Base-by-base conservation (phyloP, 352 stramenopile genomes). In the Globisporangium okanoganense region DNA sequence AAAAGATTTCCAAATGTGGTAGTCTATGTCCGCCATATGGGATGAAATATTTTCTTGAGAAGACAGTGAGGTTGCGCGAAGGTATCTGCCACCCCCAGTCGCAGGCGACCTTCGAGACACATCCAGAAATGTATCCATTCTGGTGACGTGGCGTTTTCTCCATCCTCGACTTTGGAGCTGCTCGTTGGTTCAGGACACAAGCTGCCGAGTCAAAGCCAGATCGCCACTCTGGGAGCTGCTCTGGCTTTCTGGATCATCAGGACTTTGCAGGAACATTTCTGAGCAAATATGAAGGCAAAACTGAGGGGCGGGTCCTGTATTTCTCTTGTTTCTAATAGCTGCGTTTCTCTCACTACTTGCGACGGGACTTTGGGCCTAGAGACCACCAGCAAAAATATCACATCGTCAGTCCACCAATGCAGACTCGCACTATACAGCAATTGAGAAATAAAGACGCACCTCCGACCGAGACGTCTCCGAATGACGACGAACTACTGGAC, bases 361-460 rank as follows among this genome's bases (percentile, higher is more conserved):
- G 66, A 2, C 66, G 59, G 7, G 64, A 72, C 44, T 70, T 72
- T 44, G 64, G 58, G 20, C 66, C 66, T 74, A 14, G 7, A 16
- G 5, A 38, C 4, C 2, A 53, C 24, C 27, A 24, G 51, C n/a
- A 58, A 22, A 6, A 12, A 3, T 20, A 14, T 1, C 35, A 58
- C 4, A 18, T 24, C 20, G n/a, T 54, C 22, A 54, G 47, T 10
- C n/a, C 5, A 44, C 16, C 12, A 14, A 38, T 3, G 33, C 6
- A 10, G 38, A 4, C 38, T 18, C 14, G 9, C 16, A 44, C 16
- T 3, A 20, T 44, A 41, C 13, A 20, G 22, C 20, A 36, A 25
- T n/a, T 5, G 10, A 33, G 6, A 36, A 31, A 9, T 12, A 31
- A 6, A 10, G 20, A 44, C 47, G 2, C 31, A 52, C 38, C 38